phyloP scores from a whole-genome alignment of 306 rosid genomes.

The Glycine latifolia region DNA sequence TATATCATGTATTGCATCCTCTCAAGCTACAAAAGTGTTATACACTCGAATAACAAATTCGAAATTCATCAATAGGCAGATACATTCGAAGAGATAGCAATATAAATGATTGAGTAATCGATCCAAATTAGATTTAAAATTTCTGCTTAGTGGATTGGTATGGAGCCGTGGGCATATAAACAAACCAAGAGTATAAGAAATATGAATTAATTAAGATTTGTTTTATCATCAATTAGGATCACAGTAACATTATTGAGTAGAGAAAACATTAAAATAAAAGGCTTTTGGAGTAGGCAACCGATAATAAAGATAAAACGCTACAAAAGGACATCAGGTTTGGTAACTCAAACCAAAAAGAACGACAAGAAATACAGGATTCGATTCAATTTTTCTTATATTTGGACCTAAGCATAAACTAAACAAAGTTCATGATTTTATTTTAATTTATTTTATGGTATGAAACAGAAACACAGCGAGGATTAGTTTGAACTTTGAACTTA shows the following conservation, averaged over 20 bases:
- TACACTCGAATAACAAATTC: neutral
- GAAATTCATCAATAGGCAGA: neutral
- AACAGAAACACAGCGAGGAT: constrained; percentile 39
- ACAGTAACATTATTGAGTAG: constrained; percentile 55
- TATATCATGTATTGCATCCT: neutral
- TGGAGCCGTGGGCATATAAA: constrained; percentile 42
- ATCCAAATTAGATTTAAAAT: constrained; percentile 36
- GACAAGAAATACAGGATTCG: constrained; percentile 19
- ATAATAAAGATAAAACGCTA: constrained; percentile 46
- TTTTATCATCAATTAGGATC: constrained; percentile 45
- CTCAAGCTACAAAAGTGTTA: neutral
- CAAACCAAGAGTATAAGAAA: constrained; percentile 39
- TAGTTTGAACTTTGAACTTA: constrained; percentile 42
- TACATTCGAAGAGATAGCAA: neutral
- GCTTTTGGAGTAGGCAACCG: constrained; percentile 65
- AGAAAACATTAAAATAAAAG: constrained; percentile 20
- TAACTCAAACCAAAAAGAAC: constrained; percentile 60
- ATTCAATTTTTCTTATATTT: constrained; percentile 1
- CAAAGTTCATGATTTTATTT: neutral
- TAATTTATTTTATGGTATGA: neutral
- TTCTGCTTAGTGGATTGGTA: constrained; percentile 37
- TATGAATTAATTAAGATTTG: constrained; percentile 2
- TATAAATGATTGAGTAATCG: constrained; percentile 36
- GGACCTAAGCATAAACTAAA: constrained; percentile 17
- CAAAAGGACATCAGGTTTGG: constrained; percentile 77